phyloP scores from a whole-genome alignment of 2,329 filamentous ascomycete genomes.

The Aureobasidium sp. region DNA sequence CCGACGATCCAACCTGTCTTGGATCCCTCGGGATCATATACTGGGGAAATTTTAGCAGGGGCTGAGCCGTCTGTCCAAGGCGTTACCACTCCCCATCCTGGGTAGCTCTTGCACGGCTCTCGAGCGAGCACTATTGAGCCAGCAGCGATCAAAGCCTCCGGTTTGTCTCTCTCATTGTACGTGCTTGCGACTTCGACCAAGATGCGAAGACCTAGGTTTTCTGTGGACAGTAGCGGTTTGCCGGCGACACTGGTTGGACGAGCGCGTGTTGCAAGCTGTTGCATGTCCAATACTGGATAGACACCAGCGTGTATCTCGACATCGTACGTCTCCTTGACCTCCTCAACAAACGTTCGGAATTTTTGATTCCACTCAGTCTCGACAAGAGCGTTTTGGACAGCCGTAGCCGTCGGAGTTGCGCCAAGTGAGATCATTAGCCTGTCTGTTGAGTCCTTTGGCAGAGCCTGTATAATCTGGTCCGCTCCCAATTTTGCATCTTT shows the following conservation, averaged over 20 bases:
- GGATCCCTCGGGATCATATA: conserved; percentile 30
- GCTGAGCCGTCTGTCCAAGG: conserved; percentile 41
- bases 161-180: conserved; percentile 52
- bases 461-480: conserved; percentile 21
- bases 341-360: conserved; percentile 26
- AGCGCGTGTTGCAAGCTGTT: conserved; percentile 68
- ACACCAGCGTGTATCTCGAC: conserved; percentile 70
- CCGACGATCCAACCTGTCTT: conserved; percentile 57
- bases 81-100: conserved; percentile 61
- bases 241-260: conserved; percentile 30
- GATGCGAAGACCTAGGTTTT: conserved; percentile 57
- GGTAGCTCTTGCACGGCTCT: conserved; percentile 63
- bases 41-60: conserved; percentile 13
- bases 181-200: conserved; percentile 63
- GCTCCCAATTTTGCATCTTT: conserved; percentile 43
- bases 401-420: conserved; percentile 65
- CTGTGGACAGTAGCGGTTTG: conserved; percentile 32
- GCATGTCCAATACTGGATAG: conserved; percentile 67
- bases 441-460: conserved; percentile 7
- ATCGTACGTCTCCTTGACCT: conserved; percentile 25
- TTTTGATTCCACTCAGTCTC: conserved; percentile 31
- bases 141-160: conserved; percentile 61
- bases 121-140: conserved; percentile 63
- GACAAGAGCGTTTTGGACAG: conserved; percentile 51
- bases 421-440: conserved; percentile 58